Evolutionary conservation across 2,329 filamentous ascomycete genomes (phyloP).

Genomic region (Raffaelea arxii): DNA sequence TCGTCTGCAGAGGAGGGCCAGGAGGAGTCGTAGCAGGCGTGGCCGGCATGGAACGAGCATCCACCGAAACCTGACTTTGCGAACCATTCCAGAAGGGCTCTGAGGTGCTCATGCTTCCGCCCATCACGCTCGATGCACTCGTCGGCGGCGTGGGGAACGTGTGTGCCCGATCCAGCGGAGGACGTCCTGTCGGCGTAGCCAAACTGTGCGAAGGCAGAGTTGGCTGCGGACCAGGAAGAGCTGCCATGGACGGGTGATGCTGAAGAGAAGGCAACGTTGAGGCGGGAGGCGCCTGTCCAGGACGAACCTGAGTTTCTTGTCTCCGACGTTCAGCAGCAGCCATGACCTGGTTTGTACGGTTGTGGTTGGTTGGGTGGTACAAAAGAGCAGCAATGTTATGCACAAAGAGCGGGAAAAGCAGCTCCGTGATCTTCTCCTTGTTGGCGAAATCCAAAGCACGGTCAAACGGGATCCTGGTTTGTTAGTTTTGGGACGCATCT

Average conservation of each 20-base stretch:
- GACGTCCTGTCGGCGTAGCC: slow-evolving; percentile 41
- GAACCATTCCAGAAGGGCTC: slow-evolving; percentile 63
- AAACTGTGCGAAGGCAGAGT: slow-evolving; percentile 58
- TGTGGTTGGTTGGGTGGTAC: slow-evolving; percentile 88
- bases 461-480: slow-evolving; percentile 85
- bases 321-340: slow-evolving; percentile 73
- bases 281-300: slow-evolving; percentile 42
- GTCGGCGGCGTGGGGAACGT: slow-evolving; percentile 92
- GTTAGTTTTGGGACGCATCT: no score
- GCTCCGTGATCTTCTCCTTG: slow-evolving; percentile 97
- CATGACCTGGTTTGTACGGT: slow-evolving; percentile 74
- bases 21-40: slow-evolving; percentile 89
- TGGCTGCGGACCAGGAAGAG: slow-evolving; percentile 45
- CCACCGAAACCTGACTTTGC: slow-evolving; percentile 70
- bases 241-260: slow-evolving; percentile 49
- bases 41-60: slow-evolving; percentile 77
- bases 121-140: slow-evolving; percentile 79
- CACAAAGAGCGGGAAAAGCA: slow-evolving; percentile 90
- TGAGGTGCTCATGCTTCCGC: slow-evolving; percentile 57
- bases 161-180: slow-evolving; percentile 72
- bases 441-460: slow-evolving; percentile 97
- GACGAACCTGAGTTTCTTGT: slow-evolving; percentile 58
- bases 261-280: slow-evolving; percentile 57
- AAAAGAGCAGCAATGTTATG: slow-evolving; percentile 92
- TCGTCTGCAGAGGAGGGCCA: slow-evolving; percentile 62